A percentile compares a stretch with the other conserved stretches of the same genome.
These are phyloP conservation scores for Oryza punctata DNA, from an alignment of 176 grass and related monocot genomes.

Conservation along the genomic window DNA sequence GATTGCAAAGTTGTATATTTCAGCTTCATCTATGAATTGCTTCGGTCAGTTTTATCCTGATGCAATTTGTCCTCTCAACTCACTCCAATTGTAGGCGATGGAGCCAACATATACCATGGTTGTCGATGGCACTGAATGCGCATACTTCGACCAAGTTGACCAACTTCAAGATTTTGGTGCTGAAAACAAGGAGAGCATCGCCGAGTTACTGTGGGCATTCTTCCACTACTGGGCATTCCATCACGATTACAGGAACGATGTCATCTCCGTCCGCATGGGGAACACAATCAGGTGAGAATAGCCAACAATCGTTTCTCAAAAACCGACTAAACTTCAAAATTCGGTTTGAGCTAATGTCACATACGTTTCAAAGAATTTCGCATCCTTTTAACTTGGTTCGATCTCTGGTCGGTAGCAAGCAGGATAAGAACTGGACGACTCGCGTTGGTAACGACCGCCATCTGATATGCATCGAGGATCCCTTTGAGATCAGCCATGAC, in stretches of 20 bases:
- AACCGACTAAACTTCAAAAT: not conserved
- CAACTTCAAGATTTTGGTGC: slow-evolving; percentile 40
- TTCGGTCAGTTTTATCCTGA: not conserved
- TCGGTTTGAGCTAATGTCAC: not conserved
- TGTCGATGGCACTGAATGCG: slow-evolving; percentile 45
- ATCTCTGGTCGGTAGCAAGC: slow-evolving; percentile 31
- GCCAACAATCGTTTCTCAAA: not conserved
- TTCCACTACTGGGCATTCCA: slow-evolving; percentile 67
- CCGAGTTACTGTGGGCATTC: slow-evolving; percentile 62
- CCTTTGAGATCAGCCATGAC: slow-evolving; percentile 59
- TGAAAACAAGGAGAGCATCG: slow-evolving; percentile 52
- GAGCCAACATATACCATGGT: slow-evolving; percentile 49
- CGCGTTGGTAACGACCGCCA: slow-evolving; percentile 60
- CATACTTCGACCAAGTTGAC: slow-evolving; percentile 48
- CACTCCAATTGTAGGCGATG: slow-evolving; percentile 40
- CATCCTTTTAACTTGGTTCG: not conserved
- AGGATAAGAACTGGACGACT: slow-evolving; percentile 63
- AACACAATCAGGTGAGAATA: slow-evolving; percentile 51
- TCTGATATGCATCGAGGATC: slow-evolving; percentile 71
- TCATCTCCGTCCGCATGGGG: slow-evolving; percentile 53
- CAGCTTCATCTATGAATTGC: not conserved
- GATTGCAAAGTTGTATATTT: not conserved
- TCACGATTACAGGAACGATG: slow-evolving; percentile 62
- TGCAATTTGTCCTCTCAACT: not conserved
- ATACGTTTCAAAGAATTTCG: not conserved